Base-by-base conservation (phyloP, 2,329 filamentous ascomycete genomes). In the Sporothrix sp. region DNA sequence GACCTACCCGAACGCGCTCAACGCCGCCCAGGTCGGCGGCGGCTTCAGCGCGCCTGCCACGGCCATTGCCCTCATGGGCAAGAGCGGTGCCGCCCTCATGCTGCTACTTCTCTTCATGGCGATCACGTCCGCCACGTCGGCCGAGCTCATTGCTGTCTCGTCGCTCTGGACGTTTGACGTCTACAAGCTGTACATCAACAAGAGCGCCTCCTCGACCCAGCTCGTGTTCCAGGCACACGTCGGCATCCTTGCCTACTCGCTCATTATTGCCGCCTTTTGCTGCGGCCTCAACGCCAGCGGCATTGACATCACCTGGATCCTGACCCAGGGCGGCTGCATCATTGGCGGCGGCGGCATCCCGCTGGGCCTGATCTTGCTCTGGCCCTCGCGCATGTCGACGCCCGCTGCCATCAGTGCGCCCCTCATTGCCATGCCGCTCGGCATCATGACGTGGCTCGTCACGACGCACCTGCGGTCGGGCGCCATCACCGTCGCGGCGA, bases 51-150 rank as follows among this genome's bases (percentile, higher is more conserved):
- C 60, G 0, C 64, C 64, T 2, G 62, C 62, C 3, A 58, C 57
- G 8, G 63, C 64, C 9, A 60, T 65, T 35, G 63, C 67, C 0
- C 56, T 71, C 6, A 58, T 69, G 2, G 65, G 66, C 1, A 62
- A 57, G 32, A 62, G 62, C n/a, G 66, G 65, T 2, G 62, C 65
- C 0, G 62, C 59, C 2, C 57, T 65, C 10, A 56, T 68, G 56
- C 58, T 68, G 11, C 56, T 73, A 4, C 62, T 71, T 14, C 62
- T 72, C 0, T 73, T 73, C 61, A 73, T 73, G 71, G 69, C 70
- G 4, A 68, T 71, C 6, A 73, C 71, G 0, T 65, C 61, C 4
- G 66, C 66, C 1, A 70, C 70, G 39, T 67, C 56, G 2, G 68
- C 70, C 0, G 69, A 73, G 51, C 62, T 72, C 5, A 71, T 73